Conservation (phyloP, 2,329 filamentous ascomycete species). For the Ophiosphaerella korrae region DNA sequence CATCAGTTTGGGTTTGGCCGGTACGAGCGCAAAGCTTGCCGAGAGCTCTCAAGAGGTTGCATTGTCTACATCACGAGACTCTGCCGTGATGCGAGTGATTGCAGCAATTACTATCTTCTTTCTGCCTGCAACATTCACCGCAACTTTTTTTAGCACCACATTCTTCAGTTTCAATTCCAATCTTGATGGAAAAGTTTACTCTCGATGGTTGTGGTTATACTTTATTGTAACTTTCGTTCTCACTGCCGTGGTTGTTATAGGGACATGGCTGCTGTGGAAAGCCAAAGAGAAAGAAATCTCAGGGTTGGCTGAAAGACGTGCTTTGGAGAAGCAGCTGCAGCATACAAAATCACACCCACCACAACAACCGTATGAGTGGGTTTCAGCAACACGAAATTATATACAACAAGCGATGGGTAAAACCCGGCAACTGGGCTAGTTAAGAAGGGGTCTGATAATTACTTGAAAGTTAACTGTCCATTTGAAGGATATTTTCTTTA, state of each 20-base stretch:
- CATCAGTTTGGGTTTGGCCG: conserved; percentile 9
- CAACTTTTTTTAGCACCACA: conserved; percentile 27
- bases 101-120: conserved; percentile 31
- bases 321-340: no score
- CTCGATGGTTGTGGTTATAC: conserved; percentile 27
- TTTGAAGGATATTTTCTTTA: no score
- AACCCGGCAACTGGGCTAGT: no score
- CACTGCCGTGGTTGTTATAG: conserved; percentile 9
- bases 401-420: no score
- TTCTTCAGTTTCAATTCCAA: conserved; percentile 25
- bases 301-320: background rate
- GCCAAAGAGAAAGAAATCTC: conserved; percentile 18
- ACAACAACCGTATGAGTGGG: no score
- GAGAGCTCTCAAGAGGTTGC: conserved; percentile 20
- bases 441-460: no score
- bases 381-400: no score
- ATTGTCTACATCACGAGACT: conserved; percentile 21
- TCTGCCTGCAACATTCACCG: conserved; percentile 30
- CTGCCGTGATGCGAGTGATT: conserved; percentile 27
- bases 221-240: conserved; percentile 19
- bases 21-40: conserved; percentile 16
- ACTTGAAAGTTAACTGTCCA: no score
- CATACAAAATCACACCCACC: background rate
- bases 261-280: conserved; percentile 20
- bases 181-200: conserved; percentile 12